Evolutionary conservation across 495 filamentous ascomycete genomes (phyloP).

Genomic region (Xylaria acuta): DNA sequence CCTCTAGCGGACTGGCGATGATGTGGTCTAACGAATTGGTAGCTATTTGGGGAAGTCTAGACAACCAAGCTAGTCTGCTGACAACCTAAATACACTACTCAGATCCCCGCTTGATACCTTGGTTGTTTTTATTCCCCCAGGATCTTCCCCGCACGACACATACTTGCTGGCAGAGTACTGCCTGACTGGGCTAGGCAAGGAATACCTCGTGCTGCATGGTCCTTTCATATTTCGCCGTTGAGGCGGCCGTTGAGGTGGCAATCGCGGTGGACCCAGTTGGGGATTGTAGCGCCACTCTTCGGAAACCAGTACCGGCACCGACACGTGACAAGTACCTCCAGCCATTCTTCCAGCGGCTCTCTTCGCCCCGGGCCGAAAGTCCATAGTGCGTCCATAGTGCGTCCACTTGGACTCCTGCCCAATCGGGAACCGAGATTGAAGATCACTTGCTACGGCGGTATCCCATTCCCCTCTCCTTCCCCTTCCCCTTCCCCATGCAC

Average conservation of each 20-base stretch:
- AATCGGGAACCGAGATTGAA: constrained; percentile 5
- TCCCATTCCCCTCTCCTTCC: neutral
- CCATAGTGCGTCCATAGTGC: constrained; percentile 36
- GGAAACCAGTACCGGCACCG: constrained; percentile 35
- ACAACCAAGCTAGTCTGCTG: neutral
- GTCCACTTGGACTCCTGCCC: constrained; percentile 4
- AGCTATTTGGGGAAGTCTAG: neutral
- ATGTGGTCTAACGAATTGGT: constrained; percentile 5
- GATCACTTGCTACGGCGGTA: constrained; percentile 7
- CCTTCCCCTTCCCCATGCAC: constrained; percentile 15
- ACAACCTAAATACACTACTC: no score
- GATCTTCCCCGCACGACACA: constrained; percentile 26
- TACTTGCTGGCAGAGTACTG: constrained; percentile 18
- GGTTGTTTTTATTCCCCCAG: neutral
- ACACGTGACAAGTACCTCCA: constrained; percentile 22
- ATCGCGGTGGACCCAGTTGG: constrained; percentile 4
- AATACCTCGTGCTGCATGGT: constrained; percentile 27
- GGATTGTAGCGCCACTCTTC: constrained; percentile 31
- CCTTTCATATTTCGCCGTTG: constrained; percentile 9
- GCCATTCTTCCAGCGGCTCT: constrained; percentile 20
- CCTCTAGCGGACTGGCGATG: neutral
- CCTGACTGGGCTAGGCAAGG: constrained; percentile 15
- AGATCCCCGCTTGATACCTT: neutral
- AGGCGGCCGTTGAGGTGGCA: constrained; percentile 12
- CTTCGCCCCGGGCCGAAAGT: constrained; percentile 38